phyloP scores from a whole-genome alignment of 768 basidiomycete genomes.

The Hygrophoropsis aurantiaca region DNA sequence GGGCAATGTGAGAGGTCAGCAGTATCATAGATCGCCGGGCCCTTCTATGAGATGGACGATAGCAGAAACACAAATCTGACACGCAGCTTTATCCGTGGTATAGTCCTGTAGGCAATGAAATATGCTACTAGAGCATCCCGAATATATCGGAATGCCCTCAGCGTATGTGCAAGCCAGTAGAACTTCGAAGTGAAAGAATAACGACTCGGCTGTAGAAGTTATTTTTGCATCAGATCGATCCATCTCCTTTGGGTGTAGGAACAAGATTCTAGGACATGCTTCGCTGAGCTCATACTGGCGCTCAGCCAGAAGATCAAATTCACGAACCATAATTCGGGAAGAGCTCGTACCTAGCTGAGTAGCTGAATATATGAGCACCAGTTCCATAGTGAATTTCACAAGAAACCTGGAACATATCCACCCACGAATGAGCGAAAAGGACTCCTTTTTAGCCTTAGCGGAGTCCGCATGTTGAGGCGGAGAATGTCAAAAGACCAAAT shows the following conservation, averaged over 20 bases:
- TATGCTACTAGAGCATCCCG: too few species aligned
- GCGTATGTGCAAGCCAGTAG: too few species aligned
- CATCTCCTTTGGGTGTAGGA: slow-evolving; percentile 6
- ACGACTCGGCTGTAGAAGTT: too few species aligned
- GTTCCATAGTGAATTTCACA: not conserved
- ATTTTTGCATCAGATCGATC: not conserved
- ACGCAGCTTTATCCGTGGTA: too few species aligned
- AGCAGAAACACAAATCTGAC: too few species aligned
- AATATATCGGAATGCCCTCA: too few species aligned
- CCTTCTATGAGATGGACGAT: too few species aligned
- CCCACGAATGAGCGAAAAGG: not conserved
- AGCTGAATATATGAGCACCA: not conserved
- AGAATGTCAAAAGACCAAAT: slow-evolving; percentile 20
- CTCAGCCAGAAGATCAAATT: too few species aligned
- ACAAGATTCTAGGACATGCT: not conserved
- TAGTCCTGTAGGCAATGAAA: too few species aligned
- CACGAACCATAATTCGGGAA: not conserved
- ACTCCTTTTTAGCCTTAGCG: slow-evolving; percentile 28
- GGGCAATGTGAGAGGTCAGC: too few species aligned
- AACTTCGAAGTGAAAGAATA: too few species aligned
- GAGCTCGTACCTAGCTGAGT: not conserved
- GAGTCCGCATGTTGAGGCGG: slow-evolving; percentile 34
- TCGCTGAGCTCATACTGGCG: not conserved
- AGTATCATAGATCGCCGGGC: too few species aligned
- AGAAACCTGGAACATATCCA: not conserved